Conservation (phyloP, 192 early-diverging fungal species). For the Endogone sp. region DNA sequence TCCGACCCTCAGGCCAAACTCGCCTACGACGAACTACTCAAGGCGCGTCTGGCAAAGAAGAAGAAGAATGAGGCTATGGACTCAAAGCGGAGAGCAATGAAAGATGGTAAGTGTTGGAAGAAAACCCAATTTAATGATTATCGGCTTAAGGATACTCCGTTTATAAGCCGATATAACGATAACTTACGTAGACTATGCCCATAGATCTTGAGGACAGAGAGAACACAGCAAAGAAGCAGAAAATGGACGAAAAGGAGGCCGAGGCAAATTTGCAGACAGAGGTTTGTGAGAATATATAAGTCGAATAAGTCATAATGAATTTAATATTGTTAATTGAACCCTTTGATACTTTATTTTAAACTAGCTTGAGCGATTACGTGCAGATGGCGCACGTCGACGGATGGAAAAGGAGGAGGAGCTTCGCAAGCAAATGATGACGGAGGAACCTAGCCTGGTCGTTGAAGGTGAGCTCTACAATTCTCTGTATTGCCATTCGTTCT, state of each 20-base stretch:
- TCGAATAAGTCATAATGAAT: too few species aligned
- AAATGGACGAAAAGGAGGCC: slow-evolving; percentile 34
- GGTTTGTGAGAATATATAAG: not conserved
- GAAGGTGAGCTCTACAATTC: not conserved
- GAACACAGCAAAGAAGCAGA: slow-evolving; percentile 37
- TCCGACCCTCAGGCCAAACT: slow-evolving; percentile 32
- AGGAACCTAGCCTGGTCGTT: not conserved
- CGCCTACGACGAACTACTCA: slow-evolving; percentile 41
- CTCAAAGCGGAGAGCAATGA: slow-evolving; percentile 33
- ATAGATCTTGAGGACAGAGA: slow-evolving; percentile 33
- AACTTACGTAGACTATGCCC: too few species aligned
- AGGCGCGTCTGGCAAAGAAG: slow-evolving; percentile 37
- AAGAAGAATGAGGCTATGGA: slow-evolving; percentile 42
- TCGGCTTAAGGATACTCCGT: too few species aligned
- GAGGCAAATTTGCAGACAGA: slow-evolving; percentile 31
- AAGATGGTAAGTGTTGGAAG: slow-evolving; percentile 25
- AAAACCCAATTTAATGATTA: too few species aligned
- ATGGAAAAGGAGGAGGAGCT: slow-evolving; percentile 22
- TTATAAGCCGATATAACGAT: too few species aligned
- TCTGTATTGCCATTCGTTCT: not conserved
- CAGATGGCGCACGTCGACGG: slow-evolving; percentile 21
- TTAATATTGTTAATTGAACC: too few species aligned
- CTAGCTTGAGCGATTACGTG: slow-evolving; percentile 28
- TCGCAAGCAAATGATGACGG: not conserved
- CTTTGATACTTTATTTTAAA: too few species aligned